phyloP scores from a whole-genome alignment of 768 basidiomycete genomes.

The Podaxis rugospora region DNA sequence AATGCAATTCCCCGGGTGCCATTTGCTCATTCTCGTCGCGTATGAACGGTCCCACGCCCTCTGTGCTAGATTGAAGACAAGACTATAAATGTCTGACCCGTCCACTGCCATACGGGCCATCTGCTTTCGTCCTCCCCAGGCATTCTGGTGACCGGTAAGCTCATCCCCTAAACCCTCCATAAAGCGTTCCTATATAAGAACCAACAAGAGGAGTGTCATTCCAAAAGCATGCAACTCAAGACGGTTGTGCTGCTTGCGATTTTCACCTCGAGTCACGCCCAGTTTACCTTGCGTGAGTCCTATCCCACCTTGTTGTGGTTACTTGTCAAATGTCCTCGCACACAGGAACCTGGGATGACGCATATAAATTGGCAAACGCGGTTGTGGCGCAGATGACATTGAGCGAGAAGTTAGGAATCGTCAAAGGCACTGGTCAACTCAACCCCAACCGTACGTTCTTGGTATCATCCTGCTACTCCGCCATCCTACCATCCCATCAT shows the following conservation, averaged over 20 bases:
- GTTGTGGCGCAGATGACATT: slow-evolving; percentile 35
- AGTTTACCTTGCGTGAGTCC: slow-evolving; percentile 6
- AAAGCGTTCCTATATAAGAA: background rate
- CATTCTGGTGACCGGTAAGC: background rate
- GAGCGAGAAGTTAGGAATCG: slow-evolving; percentile 42
- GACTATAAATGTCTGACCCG: background rate
- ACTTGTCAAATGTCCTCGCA: background rate
- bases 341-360: slow-evolving; percentile 43
- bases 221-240: background rate
- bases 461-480: no score
- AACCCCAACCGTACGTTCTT: slow-evolving; percentile 27
- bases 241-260: background rate
- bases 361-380: slow-evolving; percentile 32
- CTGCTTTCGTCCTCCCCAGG: background rate
- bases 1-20: background rate
- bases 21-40: background rate
- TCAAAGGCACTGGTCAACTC: slow-evolving; percentile 42
- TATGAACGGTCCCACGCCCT: background rate
- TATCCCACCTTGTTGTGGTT: background rate
- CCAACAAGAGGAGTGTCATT: background rate
- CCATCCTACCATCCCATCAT: background rate
- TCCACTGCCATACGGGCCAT: background rate
- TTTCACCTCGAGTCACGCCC: background rate
- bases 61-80: background rate
- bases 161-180: background rate